Conservation (phyloP, 495 filamentous ascomycete species). For the Glonium stellatum region DNA sequence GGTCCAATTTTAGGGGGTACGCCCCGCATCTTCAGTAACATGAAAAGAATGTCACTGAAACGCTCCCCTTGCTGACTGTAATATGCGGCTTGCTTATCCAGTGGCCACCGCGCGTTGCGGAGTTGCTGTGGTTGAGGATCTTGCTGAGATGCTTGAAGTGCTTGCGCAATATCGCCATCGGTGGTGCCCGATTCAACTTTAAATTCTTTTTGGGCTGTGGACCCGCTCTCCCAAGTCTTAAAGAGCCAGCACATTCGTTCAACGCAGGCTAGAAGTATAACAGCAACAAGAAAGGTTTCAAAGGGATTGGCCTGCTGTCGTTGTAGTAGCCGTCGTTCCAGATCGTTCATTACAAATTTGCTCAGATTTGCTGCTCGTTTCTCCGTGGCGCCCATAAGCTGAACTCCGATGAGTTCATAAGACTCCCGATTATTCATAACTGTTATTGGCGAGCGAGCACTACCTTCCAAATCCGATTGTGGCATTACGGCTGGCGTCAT, state of each 20-base stretch:
- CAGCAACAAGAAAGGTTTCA: constrained; percentile 64
- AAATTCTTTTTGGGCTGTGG: neutral
- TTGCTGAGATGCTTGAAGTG: constrained; percentile 5
- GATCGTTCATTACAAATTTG: constrained; percentile 56
- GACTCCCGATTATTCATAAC: constrained; percentile 17
- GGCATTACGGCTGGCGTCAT: constrained; percentile 40
- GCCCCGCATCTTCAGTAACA: constrained; percentile 63
- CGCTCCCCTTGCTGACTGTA: constrained; percentile 66
- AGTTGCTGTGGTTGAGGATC: neutral
- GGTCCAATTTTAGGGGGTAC: constrained; percentile 22
- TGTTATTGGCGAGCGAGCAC: constrained; percentile 15
- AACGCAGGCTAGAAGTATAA: constrained; percentile 71
- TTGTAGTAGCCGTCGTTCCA: constrained; percentile 67
- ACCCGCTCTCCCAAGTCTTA: constrained; percentile 35
- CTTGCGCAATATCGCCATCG: constrained; percentile 15
- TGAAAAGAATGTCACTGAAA: constrained; percentile 64
- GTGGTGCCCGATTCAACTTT: constrained; percentile 2
- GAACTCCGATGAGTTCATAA: constrained; percentile 53
- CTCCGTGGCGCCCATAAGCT: constrained; percentile 68
- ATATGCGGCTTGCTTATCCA: constrained; percentile 57
- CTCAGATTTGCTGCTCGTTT: constrained; percentile 59
- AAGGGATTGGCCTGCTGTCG: constrained; percentile 65
- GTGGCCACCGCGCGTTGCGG: constrained; percentile 51
- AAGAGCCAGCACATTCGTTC: constrained; percentile 82
- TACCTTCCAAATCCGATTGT: constrained; percentile 37